Base-by-base conservation (phyloP, 257 asterid species). In the Fraxinus excelsior region DNA sequence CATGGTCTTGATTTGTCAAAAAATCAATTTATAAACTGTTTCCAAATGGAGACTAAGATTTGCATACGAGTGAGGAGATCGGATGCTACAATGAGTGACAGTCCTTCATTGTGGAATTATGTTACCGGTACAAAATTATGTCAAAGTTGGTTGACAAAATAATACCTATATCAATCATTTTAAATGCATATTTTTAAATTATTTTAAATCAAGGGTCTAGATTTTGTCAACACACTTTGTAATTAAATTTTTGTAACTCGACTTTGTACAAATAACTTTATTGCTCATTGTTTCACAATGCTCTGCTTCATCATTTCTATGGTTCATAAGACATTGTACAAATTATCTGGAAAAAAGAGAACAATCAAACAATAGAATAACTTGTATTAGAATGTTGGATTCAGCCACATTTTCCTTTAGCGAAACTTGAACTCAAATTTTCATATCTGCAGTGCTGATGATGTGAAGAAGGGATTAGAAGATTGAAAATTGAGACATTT, bases 221-320 rank as follows among this genome's bases (percentile, higher is more conserved):
- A n/a, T n/a, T n/a, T n/a, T n/a, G n/a, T n/a, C n/a, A n/a, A n/a
- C n/a, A n/a, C n/a, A n/a, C n/a, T n/a, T n/a, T n/a, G n/a, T n/a
- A n/a, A n/a, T n/a, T n/a, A n/a, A n/a, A n/a, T n/a, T n/a, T n/a
- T n/a, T n/a, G n/a, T n/a, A n/a, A n/a, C n/a, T n/a, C n/a, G n/a
- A n/a, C n/a, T n/a, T n/a, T n/a, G n/a, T n/a, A n/a, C n/a, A n/a
- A n/a, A n/a, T n/a, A n/a, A n/a, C n/a, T n/a, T n/a, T n/a, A n/a
- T n/a, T n/a, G n/a, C n/a, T 93, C 99, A 95, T 95, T 4, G 99
- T 95, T 89, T 93, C 93, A 70, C 98, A 93, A 78, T 96, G 99
- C 79, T 96, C 98, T 14, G 98, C 98, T 88, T 96, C 98, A 35
- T 96, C 98, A 0, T 93, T 98, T 90, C 98, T 90, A 35, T 91